These are phyloP conservation scores for Pueraria montana DNA, from an alignment of 306 rosid genomes.

Conservation along the genomic window DNA sequence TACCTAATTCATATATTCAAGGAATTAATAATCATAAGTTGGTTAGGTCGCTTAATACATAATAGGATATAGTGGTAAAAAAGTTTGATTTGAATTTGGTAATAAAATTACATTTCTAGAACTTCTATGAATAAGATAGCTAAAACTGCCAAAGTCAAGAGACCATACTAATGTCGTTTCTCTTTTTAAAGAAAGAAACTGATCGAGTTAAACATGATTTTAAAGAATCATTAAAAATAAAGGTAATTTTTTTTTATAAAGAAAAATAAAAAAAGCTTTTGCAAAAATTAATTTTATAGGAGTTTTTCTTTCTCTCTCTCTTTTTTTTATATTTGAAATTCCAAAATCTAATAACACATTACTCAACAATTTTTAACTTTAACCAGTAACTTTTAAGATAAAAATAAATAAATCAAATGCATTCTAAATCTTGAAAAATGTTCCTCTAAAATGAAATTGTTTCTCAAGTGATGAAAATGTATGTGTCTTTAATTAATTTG, in stretches of 20 bases:
- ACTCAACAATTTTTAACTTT: neutral
- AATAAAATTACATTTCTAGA: neutral
- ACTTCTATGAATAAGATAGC: conserved; percentile 10
- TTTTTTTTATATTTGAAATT: neutral
- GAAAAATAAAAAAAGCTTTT: neutral
- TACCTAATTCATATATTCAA: conserved; percentile 63
- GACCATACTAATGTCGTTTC: neutral
- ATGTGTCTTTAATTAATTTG: neutral
- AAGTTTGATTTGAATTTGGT: conserved; percentile 10
- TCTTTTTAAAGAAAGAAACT: no score
- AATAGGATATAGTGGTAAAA: neutral
- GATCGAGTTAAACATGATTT: no score
- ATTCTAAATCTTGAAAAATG: neutral
- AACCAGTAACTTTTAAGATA: neutral
- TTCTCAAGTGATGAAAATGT: neutral
- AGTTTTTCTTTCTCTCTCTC: neutral
- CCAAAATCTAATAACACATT: neutral
- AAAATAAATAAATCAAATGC: neutral
- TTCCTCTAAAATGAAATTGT: neutral
- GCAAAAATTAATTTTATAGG: neutral
- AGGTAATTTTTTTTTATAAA: neutral
- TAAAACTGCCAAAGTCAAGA: neutral
- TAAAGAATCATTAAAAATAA: no score
- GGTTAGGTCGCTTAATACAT: neutral
- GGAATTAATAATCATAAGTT: neutral